Evolutionary conservation across 148 eudicot genomes (phyloP).

Genomic region (Simmondsia chinensis): DNA sequence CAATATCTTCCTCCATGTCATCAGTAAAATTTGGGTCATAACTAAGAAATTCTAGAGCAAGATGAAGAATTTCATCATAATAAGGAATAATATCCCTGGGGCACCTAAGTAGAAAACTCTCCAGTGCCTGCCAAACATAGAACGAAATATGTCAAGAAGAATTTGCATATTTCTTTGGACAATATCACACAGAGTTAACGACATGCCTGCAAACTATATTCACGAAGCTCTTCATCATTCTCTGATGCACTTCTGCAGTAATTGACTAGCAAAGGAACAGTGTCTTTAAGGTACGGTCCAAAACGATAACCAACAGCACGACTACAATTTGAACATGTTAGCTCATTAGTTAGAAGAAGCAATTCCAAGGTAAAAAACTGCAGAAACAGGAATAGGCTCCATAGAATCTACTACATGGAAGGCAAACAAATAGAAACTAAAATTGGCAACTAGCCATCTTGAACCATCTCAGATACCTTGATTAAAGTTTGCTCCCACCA

Average conservation of each 20-base stretch:
- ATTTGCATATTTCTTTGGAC: no score
- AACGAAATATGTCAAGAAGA: no score
- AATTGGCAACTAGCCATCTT: no score
- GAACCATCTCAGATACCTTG: no score
- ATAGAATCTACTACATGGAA: no score
- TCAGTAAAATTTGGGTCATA: slow-evolving; percentile 98
- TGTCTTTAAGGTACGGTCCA: slow-evolving; percentile 91
- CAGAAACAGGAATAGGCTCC: no score
- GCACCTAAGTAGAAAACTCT: slow-evolving; percentile 92
- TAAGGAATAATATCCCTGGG: slow-evolving; percentile 77
- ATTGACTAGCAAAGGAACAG: slow-evolving; percentile 67
- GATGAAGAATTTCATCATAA: slow-evolving; percentile 71
- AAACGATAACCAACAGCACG: slow-evolving; percentile 97
- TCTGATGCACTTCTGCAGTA: slow-evolving; percentile 90
- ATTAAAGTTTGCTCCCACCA: no score
- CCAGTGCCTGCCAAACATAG: slow-evolving; percentile 67
- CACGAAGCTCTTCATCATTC: slow-evolving; percentile 97
- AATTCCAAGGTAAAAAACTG: no score
- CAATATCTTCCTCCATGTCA: slow-evolving; percentile 95
- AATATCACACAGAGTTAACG: no score
- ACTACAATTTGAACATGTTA: slow-evolving; percentile 20
- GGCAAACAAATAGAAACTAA: no score
- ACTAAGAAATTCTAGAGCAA: slow-evolving; percentile 80
- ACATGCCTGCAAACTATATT: slow-evolving; percentile 90
- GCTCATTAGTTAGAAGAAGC: slow-evolving; percentile 9